Percentiles rank a stretch among this genome's conserved stretches.
phyloP scores from a whole-genome alignment of 208 protist species.

The Balamuthia mandrillaris region DNA sequence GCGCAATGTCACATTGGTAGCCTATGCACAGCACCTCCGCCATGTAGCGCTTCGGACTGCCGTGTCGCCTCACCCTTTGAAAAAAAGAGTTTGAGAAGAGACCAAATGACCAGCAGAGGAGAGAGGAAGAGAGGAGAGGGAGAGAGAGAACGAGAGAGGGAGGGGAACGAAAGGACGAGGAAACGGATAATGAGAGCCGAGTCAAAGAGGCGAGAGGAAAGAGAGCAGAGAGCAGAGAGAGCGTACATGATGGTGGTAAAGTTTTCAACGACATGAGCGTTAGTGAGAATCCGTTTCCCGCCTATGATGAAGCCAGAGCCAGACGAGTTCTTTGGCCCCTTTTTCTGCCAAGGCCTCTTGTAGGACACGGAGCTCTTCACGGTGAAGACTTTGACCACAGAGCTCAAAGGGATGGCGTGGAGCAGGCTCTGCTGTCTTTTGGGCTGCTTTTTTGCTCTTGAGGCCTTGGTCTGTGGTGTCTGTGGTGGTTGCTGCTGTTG shows the following conservation, averaged over 20 bases:
- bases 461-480: no score
- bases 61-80: conserved; percentile 40
- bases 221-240: neutral
- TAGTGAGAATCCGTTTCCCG: conserved; percentile 41
- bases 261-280: conserved; percentile 48
- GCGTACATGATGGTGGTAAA: neutral
- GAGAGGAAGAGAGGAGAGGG: no score
- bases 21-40: conserved; percentile 25
- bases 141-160: no score
- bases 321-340: conserved; percentile 36
- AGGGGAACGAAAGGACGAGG: neutral
- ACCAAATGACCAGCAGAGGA: no score
- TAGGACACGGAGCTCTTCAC: neutral
- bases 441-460: no score
- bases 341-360: conserved; percentile 46
- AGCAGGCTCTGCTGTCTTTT: no score
- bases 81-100: neutral
- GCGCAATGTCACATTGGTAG: conserved; percentile 45
- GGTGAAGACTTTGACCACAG: conserved; percentile 24
- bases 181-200: neutral
- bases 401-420: no score
- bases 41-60: neutral
- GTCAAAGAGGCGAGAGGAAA: neutral
- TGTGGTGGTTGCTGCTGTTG: no score
- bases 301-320: conserved; percentile 46